Evolutionary conservation across 192 early-diverging fungal species (phyloP), one percentile per base, ranked within the genome.

Genomic region (Glomus cerebriforme): DNA sequence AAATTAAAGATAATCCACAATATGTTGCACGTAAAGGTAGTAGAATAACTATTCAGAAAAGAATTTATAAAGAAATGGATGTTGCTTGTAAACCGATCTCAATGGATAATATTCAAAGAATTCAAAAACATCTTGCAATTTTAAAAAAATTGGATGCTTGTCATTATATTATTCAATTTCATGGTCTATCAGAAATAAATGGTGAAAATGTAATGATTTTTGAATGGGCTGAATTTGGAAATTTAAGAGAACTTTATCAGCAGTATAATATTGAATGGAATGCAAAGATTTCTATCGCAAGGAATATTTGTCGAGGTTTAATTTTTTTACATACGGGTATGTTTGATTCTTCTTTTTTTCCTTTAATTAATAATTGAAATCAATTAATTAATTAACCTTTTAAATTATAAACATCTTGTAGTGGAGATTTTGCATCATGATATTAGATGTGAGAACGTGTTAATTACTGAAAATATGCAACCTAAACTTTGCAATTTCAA

Each of bases 141-240:
- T 66, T 77, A 29, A 39, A 39, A 15, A 45, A 27, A 66, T 66
- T 77, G 24, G 43, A 62, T 19, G 12, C 32, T 49, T 58, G 59
- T 22, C 22, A 27, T 35, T 43, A 67, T 37, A 78, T 78, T 29
- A 78, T 78, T 27, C 45, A 78, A 58, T 78, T 78, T 69, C 24
- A 78, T 59, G 77, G 77, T 8, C 0, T 69, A 34, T 32, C 77
- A 37, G 29, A 31, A 13, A 13, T n/a, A 26, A 17, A 31, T 39
- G 39, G 58, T 35, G 66, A 63, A 34, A 2, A 29, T 49, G 63
- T 69, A 26, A 78, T 68, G 47, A 39, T 78, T 8, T 68, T 78
- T 39, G 77, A 78, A 34, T 78, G 77, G 77, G 77, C 77, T 7
- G 45, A 78, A 58, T 15, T 13, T 12, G 77, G 77, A 54, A 69